Percentiles rank a stretch among this genome's conserved stretches.
These are phyloP conservation scores for Yarrowia hollandica DNA, from an alignment of 805 yeast genomes.

Conservation along the genomic window DNA sequence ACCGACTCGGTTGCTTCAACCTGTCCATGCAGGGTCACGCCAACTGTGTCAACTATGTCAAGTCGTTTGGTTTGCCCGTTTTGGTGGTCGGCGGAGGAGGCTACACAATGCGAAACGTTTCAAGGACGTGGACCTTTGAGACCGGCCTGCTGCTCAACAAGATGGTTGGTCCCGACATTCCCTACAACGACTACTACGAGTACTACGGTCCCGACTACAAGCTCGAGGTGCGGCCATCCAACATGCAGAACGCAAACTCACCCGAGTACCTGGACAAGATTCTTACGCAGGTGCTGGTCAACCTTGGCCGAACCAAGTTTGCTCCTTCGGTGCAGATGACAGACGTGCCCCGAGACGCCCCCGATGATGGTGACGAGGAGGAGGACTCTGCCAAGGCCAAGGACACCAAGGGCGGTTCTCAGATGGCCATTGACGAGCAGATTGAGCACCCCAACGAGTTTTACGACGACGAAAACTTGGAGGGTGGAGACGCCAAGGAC, in stretches of 20 bases:
- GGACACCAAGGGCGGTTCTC: conserved; percentile 91
- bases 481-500: conserved; percentile 38
- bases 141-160: conserved; percentile 75
- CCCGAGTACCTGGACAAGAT: conserved; percentile 89
- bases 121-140: conserved; percentile 94
- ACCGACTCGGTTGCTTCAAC: conserved; percentile 91
- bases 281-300: conserved; percentile 69
- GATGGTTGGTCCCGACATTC: conserved; percentile 55
- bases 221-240: conserved; percentile 89
- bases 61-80: conserved; percentile 86
- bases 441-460: conserved; percentile 76
- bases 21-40: conserved; percentile 91
- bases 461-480: conserved; percentile 63
- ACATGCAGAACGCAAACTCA: conserved; percentile 94
- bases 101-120: conserved; percentile 92
- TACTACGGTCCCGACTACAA: conserved; percentile 97
- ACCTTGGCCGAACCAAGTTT: conserved; percentile 84
- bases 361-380: conserved; percentile 76
- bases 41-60: conserved; percentile 86
- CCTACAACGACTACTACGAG: conserved; percentile 95
- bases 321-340: conserved; percentile 98
- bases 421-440: conserved; percentile 73
- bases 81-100: conserved; percentile 97
- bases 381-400: conserved; percentile 78
- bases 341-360: conserved; percentile 84